Evolutionary conservation across 1,284 basidiomycete genomes (phyloP), one percentile per base, ranked within the genome.

Genomic region (Ganoderma lucidum): DNA sequence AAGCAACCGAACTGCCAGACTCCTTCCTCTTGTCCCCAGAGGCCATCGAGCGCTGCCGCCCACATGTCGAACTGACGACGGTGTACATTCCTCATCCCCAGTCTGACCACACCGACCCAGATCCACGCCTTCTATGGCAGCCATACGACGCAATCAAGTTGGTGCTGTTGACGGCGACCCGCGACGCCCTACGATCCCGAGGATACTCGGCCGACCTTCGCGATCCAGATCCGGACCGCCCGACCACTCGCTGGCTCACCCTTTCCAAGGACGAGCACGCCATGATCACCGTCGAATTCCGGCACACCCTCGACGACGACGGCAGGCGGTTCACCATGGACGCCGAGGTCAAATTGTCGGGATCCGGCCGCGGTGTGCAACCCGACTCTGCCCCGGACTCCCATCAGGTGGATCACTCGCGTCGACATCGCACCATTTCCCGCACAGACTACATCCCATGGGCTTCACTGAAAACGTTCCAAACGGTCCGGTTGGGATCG

Each of bases 221-320:
- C 23, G 23, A 23, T 23, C 56, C 23, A 23, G 35, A 39, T 17
- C 30, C 28, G 28, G 53, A 32, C 53, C 53, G 32, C 28, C 53
- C 53, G 30, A 32, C 30, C 14, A 37, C 56, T 19, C 56, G 39
- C 35, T 37, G 32, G 35, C 56, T 58, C 35, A 58, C 35, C 1
- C 56, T 58, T 58, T 58, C 35, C 56, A 37, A 23, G 2, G 56
- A 39, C 56, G 56, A 39, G 15, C 35, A 58, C 35, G 39, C 56
- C 2, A 58, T 23, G 23, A 23, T 58, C 35, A 37, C 56, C 35
- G 8, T 23, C 6, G 19, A 37, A n/a, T 58, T 35, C 56, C 35
- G 23, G 56, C 35, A 58, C 35, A 37, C 35, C 3, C 53, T 55
- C 53, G 14, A 32, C 3, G 3, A 32, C 15, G 15, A 15, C 14